Evolutionary conservation across 139 green algal species (phyloP).

Genomic region (Chlorella ohadii): DNA sequence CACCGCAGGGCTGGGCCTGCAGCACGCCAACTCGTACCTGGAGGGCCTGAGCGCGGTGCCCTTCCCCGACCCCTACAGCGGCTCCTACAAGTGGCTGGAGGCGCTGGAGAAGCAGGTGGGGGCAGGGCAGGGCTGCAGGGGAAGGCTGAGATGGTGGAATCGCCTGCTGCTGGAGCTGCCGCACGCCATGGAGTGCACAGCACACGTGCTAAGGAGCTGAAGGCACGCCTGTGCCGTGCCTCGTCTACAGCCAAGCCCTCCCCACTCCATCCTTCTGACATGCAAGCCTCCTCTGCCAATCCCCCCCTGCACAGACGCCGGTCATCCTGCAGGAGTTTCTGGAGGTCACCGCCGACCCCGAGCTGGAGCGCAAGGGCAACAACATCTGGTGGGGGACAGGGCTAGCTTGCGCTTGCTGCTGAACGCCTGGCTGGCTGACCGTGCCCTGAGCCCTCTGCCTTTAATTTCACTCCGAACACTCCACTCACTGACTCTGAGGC

Average conservation of each 20-base stretch:
- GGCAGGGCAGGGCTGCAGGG: neutral
- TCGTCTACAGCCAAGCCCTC: no score
- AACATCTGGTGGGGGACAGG: slow-evolving; percentile 37
- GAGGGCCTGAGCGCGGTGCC: slow-evolving; percentile 38
- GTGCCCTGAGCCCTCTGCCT: no score
- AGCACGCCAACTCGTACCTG: slow-evolving; percentile 43
- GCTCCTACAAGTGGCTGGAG: slow-evolving; percentile 41
- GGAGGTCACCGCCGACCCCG: slow-evolving; percentile 30
- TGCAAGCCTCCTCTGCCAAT: neutral
- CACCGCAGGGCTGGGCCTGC: slow-evolving; percentile 29
- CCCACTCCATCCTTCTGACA: no score
- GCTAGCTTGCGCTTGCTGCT: no score
- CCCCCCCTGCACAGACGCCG: neutral
- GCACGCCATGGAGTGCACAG: no score
- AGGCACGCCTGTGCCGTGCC: no score
- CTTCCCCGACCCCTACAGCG: slow-evolving; percentile 36
- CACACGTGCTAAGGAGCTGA: no score
- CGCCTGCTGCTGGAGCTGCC: no score
- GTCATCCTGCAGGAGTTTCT: slow-evolving; percentile 42
- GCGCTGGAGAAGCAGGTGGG: slow-evolving; percentile 26
- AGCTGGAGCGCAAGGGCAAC: slow-evolving; percentile 40
- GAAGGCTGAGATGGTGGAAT: no score
- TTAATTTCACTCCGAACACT: no score
- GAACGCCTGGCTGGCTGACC: no score
- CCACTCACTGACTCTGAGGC: no score